Base-by-base conservation (phyloP, 371 early-diverging fungal genomes). In the Mortierella sp. region DNA sequence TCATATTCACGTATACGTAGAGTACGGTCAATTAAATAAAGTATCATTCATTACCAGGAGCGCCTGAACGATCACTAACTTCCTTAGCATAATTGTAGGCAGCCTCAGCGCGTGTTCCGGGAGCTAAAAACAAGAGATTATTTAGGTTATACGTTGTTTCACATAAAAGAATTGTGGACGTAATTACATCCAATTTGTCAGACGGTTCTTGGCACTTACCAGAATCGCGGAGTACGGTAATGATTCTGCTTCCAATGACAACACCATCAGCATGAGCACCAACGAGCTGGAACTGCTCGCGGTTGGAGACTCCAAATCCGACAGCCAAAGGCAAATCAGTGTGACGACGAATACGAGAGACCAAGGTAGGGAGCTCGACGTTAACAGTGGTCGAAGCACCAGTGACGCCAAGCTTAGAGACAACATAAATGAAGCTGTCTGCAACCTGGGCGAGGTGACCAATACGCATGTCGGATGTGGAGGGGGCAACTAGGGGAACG, bases 401-500 rank as follows among this genome's bases (percentile, higher is more conserved):
- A 24, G 99, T 99, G 62, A 98, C 97, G 66, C 98, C 98, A 77
- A 96, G 87, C 62, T 95, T 92, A 51, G 95, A 95, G 32, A 98
- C 96, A 28, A 98, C 97, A 77, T 98, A 99, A 72, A 97, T 94
- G 84, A 97, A 99, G 45, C 94, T 92, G 84, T 96, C 96, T 22
- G 97, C 94, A 40, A 96, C 86, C 28, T 88, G 86, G 3, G 94
- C 89, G 64, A 98, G 89, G 28, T 90, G 87, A 64, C 92, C 83
- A 72, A 97, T 96, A 71, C 99, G 94, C 5, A 79, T 81, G 40
- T 95, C 93, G 14, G 95, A 92, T 26, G 97, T 98, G 20, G 96
- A 92, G 30, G 99, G 99, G 0, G 99, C 94, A 68, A 99, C 93
- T 69, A 99, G 87, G 40, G 99, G 99, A 60, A 99, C 89, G 83